These are phyloP conservation scores for Talaromyces trachyspermus DNA, from an alignment of 495 filamentous ascomycete species.

Conservation along the genomic window DNA sequence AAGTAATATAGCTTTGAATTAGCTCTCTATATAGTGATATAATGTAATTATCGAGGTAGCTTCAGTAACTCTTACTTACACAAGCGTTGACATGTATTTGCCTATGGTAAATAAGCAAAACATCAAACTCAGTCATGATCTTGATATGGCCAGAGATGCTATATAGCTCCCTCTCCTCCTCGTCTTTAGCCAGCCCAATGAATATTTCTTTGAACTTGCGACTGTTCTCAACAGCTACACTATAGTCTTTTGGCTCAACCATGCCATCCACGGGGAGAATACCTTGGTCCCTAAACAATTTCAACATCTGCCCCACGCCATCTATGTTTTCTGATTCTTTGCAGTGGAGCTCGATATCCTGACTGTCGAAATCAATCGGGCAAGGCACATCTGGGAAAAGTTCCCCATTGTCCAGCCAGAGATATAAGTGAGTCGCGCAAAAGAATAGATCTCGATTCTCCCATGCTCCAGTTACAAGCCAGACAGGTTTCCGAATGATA, in stretches of 20 bases:
- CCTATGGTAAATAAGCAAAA: no score
- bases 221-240: conserved; percentile 11
- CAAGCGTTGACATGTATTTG: no score
- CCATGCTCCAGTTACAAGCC: conserved; percentile 25
- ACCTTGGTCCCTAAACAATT: conserved; percentile 19
- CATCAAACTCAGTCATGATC: no score
- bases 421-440: conserved; percentile 23
- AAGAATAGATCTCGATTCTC: conserved; percentile 28
- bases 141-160: conserved; percentile 31
- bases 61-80: no score
- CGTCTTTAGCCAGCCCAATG: conserved; percentile 17
- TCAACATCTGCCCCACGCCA: conserved; percentile 17
- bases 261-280: conserved; percentile 23
- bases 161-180: conserved; percentile 19
- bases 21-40: no score
- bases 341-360: conserved; percentile 21
- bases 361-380: conserved; percentile 23
- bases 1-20: no score
- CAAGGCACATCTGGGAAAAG: conserved; percentile 18
- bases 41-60: no score
- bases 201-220: conserved; percentile 20
- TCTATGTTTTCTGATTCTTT: conserved; percentile 23
- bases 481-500: conserved; percentile 22
- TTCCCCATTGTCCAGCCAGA: conserved; percentile 19
- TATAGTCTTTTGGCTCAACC: conserved; percentile 18